Evolutionary conservation across 345 rosid genomes (phyloP), one percentile per base, ranked within the genome.

Genomic region (Hypericum perforatum): DNA sequence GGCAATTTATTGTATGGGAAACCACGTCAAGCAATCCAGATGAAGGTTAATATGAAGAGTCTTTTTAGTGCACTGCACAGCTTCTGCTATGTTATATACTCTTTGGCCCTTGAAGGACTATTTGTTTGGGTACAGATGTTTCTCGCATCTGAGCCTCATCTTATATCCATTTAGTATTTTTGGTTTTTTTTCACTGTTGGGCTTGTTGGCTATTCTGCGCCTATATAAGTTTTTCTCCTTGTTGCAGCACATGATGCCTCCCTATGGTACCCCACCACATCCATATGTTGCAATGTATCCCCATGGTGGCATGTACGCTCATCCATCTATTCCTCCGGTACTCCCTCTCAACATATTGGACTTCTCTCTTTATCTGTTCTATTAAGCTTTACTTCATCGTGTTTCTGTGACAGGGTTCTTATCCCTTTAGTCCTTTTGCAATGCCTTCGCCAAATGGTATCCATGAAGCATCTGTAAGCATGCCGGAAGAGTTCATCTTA

Each of bases 241-340:
- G 41, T 51, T 80, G 72, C 84, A 91, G 98, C 98, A 80, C 78
- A 78, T 88, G 61, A 85, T 92, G 94, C 96, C 96, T 75, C 94
- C 95, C 9, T 92, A 92, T 64, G 98, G 95, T 53, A 88, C 98
- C 29, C 90, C 97, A 5, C 96, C 96, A 11, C 94, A 88, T 76
- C 98, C 95, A 7, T 92, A 92, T 42, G 97, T 92, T 72, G 85
- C 96, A 52, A 88, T 92, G 98, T 92, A 92, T 78, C 91, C 98
- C 49, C 97, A 83, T 59, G 94, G 96, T 62, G 97, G 97, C 56
- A 80, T 92, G 72, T 92, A 88, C 56, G 84, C 89, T 0, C 98
- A 92, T 75, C 97, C 98, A 54, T 81, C 97, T 51, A 76, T 92
- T 5, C 91, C 98, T 57, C 95, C 91, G 77, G 97, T 92, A 84